phyloP scores from a whole-genome alignment of 2,329 filamentous ascomycete species.

The Fusarium transvaalense region DNA sequence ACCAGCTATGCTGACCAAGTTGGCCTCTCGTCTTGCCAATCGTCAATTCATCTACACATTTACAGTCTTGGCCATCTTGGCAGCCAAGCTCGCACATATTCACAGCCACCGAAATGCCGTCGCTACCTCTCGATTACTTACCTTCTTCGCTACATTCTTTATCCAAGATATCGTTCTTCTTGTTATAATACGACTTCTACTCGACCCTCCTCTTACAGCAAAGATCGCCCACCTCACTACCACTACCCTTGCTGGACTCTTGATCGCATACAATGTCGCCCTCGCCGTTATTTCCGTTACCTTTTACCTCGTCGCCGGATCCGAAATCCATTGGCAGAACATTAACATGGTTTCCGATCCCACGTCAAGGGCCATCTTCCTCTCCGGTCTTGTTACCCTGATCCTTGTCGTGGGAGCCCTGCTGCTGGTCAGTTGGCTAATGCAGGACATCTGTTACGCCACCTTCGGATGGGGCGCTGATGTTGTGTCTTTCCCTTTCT shows the following conservation, averaged over 20 bases:
- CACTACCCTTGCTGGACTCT: conserved; percentile 25
- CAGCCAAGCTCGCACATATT: conserved; percentile 52
- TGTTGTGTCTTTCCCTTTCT: conserved; percentile 47
- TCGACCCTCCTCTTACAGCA: conserved; percentile 43
- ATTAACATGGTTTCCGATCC: conserved; percentile 51
- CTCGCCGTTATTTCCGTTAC: conserved; percentile 48
- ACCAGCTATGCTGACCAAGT: conserved; percentile 6
- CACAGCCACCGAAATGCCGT: conserved; percentile 51
- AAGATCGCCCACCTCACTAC: conserved; percentile 27
- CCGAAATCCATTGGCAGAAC: conserved; percentile 55
- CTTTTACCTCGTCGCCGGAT: conserved; percentile 52
- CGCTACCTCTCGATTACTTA: conserved; percentile 45
- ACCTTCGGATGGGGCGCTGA: conserved; percentile 49
- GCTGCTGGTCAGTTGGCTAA: conserved; percentile 39
- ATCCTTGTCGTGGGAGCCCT: conserved; percentile 35
- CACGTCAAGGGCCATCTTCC: conserved; percentile 50
- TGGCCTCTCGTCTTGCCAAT: conserved; percentile 47
- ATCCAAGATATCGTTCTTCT: conserved; percentile 52
- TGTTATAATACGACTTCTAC: conserved; percentile 50
- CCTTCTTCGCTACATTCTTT: conserved; percentile 53
- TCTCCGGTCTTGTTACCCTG: conserved; percentile 52
- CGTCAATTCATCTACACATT: conserved; percentile 52
- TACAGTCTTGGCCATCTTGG: conserved; percentile 47
- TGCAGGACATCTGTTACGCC: conserved; percentile 46
- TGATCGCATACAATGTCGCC: conserved; percentile 42